Percentiles rank a stretch among this genome's conserved stretches.
Conservation (phyloP, 2,329 filamentous ascomycete genomes). For the Colletotrichum somersetense region DNA sequence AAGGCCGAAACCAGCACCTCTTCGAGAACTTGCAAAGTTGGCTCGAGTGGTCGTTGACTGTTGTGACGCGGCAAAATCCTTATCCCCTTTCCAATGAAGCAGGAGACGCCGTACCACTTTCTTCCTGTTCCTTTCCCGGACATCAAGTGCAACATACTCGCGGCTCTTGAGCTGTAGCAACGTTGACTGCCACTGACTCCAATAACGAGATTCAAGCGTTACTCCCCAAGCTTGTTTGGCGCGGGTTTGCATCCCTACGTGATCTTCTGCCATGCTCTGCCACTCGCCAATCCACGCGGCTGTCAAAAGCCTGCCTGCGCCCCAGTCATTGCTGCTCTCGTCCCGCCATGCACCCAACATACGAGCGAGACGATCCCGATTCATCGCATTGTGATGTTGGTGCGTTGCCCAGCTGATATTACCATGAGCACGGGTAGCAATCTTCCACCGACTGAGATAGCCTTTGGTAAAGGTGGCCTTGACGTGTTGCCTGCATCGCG, state of each 20-base stretch:
- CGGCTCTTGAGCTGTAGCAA: conserved; percentile 41
- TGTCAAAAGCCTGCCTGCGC: conserved; percentile 26
- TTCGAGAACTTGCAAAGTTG: conserved; percentile 25
- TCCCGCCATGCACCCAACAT: conserved; percentile 32
- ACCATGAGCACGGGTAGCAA: conserved; percentile 10
- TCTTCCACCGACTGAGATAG: conserved; percentile 37
- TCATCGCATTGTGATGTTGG: background rate
- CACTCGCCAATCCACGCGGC: conserved; percentile 41
- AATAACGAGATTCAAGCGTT: conserved; percentile 33
- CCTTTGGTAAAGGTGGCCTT: conserved; percentile 33
- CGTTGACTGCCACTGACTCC: conserved; percentile 41
- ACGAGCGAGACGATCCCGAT: conserved; percentile 7
- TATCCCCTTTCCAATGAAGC: conserved; percentile 33
- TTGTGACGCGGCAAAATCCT: conserved; percentile 5
- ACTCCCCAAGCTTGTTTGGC: conserved; percentile 22
- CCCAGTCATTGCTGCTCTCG: conserved; percentile 19
- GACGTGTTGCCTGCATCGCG: conserved; percentile 35
- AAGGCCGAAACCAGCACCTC: conserved; percentile 3
- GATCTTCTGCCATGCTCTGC: conserved; percentile 28
- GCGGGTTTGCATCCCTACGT: conserved; percentile 7
- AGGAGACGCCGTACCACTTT: conserved; percentile 35
- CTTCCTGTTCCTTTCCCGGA: conserved; percentile 39
- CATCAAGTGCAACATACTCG: conserved; percentile 39
- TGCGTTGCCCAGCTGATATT: conserved; percentile 27
- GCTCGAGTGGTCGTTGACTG: conserved; percentile 15